A percentile compares a stretch with the other conserved stretches of the same genome.
phyloP scores from a whole-genome alignment of 768 basidiomycete genomes.

The Plicaturopsis crispa region DNA sequence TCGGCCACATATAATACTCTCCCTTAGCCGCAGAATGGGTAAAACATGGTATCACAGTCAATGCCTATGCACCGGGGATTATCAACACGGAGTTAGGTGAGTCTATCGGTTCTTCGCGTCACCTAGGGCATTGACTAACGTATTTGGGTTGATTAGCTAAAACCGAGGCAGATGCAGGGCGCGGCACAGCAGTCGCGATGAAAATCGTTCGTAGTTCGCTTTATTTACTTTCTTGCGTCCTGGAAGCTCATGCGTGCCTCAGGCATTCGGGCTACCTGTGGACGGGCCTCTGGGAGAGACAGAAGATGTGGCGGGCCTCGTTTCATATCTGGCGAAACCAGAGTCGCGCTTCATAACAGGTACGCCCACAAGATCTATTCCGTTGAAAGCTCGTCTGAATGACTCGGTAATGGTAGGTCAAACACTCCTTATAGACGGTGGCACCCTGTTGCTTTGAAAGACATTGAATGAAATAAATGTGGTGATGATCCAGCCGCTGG shows the following conservation, averaged over 20 bases:
- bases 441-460: too few relatives aligned
- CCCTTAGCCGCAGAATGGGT: slow-evolving; percentile 23
- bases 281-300: background rate
- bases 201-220: background rate
- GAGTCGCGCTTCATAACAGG: slow-evolving; percentile 25
- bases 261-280: background rate
- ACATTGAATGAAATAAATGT: too few relatives aligned
- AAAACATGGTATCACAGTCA: slow-evolving; percentile 22
- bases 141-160: background rate
- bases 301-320: slow-evolving; percentile 20
- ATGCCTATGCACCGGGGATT: slow-evolving; percentile 25
- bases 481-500: too few relatives aligned
- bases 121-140: background rate
- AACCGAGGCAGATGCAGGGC: background rate
- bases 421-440: too few relatives aligned
- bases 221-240: background rate
- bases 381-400: too few relatives aligned
- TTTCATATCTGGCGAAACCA: slow-evolving; percentile 22
- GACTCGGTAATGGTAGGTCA: too few relatives aligned
- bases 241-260: background rate
- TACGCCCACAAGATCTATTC: too few relatives aligned
- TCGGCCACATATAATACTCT: background rate
- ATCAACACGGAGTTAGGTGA: slow-evolving; percentile 21
- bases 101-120: background rate
- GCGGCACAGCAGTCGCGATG: background rate